phyloP scores from a whole-genome alignment of 208 protist species.

The Leishmania tropica region DNA sequence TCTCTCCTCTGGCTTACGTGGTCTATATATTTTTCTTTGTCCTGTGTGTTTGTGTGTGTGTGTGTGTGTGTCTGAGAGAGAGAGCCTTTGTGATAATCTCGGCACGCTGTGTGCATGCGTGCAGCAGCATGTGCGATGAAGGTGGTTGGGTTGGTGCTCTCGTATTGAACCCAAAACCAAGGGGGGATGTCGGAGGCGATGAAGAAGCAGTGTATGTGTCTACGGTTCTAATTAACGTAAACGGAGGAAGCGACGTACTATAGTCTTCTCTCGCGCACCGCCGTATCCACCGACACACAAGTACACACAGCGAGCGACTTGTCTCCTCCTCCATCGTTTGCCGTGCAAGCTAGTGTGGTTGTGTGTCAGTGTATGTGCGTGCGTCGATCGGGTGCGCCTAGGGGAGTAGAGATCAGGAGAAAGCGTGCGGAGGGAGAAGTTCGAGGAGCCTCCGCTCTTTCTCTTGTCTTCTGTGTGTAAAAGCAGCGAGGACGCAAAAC shows the following conservation, averaged over 20 bases:
- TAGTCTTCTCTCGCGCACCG: background rate
- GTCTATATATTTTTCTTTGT: too few species aligned
- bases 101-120: background rate
- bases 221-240: conserved; percentile 1
- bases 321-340: background rate
- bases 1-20: too few species aligned
- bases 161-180: background rate
- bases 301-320: background rate
- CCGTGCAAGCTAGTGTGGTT: background rate
- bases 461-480: background rate
- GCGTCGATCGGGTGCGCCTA: background rate
- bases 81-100: too few species aligned
- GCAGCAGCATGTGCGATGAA: background rate
- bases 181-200: background rate
- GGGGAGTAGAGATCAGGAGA: background rate
- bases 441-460: background rate
- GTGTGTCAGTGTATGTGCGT: conserved; percentile 9
- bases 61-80: too few species aligned
- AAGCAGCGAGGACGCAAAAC: background rate
- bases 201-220: background rate
- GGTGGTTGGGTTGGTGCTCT: background rate
- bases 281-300: background rate
- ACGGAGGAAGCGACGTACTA: background rate
- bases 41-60: too few species aligned
- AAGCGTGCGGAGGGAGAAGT: background rate